Evolutionary conservation across 768 basidiomycete genomes (phyloP).

Genomic region (Nidularia pulvinata): DNA sequence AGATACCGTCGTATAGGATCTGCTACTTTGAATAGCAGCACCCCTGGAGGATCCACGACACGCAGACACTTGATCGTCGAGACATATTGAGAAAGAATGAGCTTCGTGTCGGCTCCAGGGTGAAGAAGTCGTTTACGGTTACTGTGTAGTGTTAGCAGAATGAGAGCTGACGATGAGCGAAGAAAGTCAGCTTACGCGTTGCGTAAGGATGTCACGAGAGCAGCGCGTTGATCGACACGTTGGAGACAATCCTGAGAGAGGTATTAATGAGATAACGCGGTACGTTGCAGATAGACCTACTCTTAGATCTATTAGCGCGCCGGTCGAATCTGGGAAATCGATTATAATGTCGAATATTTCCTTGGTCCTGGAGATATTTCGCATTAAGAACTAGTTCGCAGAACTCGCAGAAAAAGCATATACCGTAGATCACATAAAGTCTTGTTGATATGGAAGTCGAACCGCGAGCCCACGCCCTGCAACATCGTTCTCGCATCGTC

Average conservation of each 20-base stretch:
- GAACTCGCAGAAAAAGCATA: slow-evolving; percentile 8
- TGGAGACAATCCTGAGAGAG: slow-evolving; percentile 67
- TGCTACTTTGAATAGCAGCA: slow-evolving; percentile 91
- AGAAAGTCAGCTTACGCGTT: slow-evolving; percentile 59
- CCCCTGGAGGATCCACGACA: slow-evolving; percentile 90
- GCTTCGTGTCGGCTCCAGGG: slow-evolving; percentile 93
- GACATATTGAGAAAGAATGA: slow-evolving; percentile 89
- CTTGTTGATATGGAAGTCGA: slow-evolving; percentile 94
- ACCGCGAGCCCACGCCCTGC: slow-evolving; percentile 75
- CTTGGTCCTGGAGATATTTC: slow-evolving; percentile 40
- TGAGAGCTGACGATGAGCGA: too few species aligned
- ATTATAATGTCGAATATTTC: slow-evolving; percentile 98
- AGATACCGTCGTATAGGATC: slow-evolving; percentile 92
- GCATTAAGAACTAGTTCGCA: background rate
- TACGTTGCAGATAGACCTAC: slow-evolving; percentile 29
- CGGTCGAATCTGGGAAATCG: slow-evolving; percentile 86
- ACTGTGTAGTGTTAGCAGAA: slow-evolving; percentile 32
- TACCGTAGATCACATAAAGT: slow-evolving; percentile 86
- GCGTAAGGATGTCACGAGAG: slow-evolving; percentile 76
- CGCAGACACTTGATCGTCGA: slow-evolving; percentile 90
- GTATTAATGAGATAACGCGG: background rate
- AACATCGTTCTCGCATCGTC: slow-evolving; percentile 75
- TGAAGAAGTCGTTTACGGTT: slow-evolving; percentile 89
- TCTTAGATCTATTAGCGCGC: slow-evolving; percentile 85
- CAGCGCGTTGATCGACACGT: slow-evolving; percentile 77